These are phyloP conservation scores for Camellia granthamiana DNA, from an alignment of 148 eudicot species.

Conservation along the genomic window DNA sequence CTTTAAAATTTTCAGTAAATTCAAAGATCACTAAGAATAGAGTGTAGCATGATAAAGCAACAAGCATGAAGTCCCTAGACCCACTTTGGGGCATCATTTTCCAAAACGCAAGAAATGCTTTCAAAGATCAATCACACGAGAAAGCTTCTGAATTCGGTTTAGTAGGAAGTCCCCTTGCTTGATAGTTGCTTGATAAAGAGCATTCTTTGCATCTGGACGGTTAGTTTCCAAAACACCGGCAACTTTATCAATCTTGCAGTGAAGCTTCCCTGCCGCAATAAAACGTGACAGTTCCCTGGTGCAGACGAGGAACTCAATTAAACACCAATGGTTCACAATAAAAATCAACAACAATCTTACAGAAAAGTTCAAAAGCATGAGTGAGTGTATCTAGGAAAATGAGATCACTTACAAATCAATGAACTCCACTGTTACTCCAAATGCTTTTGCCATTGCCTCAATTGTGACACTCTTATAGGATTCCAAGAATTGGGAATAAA, in stretches of 20 bases:
- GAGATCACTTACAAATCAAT: conserved; percentile 76
- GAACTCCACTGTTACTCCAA: conserved; percentile 87
- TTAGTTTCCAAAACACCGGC: conserved; percentile 94
- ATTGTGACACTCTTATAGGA: conserved; percentile 97
- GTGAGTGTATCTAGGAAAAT: neutral
- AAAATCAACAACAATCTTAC: neutral
- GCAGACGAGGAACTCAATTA: neutral
- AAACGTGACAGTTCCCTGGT: conserved; percentile 86
- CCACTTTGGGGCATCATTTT: neutral
- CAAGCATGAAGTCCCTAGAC: neutral
- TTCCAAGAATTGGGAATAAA: conserved; percentile 92
- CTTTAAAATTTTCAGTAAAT: neutral
- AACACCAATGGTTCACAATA: neutral
- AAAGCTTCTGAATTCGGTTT: conserved; percentile 92
- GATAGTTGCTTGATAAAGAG: conserved; percentile 92
- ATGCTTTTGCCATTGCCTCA: conserved; percentile 96
- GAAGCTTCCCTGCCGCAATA: conserved; percentile 96
- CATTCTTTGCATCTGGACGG: conserved; percentile 98
- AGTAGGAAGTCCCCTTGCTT: conserved; percentile 92
- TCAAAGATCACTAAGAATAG: neutral
- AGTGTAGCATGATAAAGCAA: conserved; percentile 5
- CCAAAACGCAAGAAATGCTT: neutral
- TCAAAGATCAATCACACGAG: conserved; percentile 93
- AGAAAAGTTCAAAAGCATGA: neutral
- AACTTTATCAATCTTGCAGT: conserved; percentile 97